A percentile compares a stretch with the other conserved stretches of the same genome.
phyloP scores from a whole-genome alignment of 2,329 filamentous ascomycete genomes.

The Pseudogymnoascus sp. region DNA sequence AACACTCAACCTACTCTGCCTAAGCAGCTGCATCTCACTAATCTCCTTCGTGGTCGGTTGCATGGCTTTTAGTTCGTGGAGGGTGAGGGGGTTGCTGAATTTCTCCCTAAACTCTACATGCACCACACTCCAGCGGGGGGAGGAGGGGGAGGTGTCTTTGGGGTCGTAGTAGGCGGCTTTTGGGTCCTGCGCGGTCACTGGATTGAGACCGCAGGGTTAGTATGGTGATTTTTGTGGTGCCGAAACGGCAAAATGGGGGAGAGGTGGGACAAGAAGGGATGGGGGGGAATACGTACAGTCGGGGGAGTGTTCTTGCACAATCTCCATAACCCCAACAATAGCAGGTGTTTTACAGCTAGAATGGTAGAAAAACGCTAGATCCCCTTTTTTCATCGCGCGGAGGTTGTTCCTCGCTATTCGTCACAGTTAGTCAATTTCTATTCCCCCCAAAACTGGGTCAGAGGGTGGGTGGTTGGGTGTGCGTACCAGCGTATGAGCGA shows the following conservation, averaged over 20 bases:
- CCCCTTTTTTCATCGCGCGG: slow-evolving; percentile 80
- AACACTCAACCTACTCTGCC: slow-evolving; percentile 74
- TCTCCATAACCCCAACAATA: slow-evolving; percentile 80
- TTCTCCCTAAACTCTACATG: slow-evolving; percentile 83
- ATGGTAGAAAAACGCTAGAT: slow-evolving; percentile 95
- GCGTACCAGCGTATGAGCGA: slow-evolving; percentile 38
- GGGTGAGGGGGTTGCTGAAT: slow-evolving; percentile 59
- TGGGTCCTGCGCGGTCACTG: slow-evolving; percentile 62
- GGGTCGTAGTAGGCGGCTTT: slow-evolving; percentile 76
- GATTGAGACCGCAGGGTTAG: background rate
- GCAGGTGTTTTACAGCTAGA: slow-evolving; percentile 86
- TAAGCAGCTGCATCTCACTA: slow-evolving; percentile 73
- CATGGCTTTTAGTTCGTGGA: slow-evolving; percentile 62
- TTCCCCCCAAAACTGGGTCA: too few relatives aligned
- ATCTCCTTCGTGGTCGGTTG: slow-evolving; percentile 35
- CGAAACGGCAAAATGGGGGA: too few relatives aligned
- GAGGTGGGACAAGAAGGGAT: too few relatives aligned
- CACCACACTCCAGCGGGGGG: slow-evolving; percentile 80
- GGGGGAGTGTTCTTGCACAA: slow-evolving; percentile 73
- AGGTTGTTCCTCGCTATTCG: slow-evolving; percentile 73
- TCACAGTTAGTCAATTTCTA: slow-evolving; percentile 15
- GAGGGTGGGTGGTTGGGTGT: too few relatives aligned
- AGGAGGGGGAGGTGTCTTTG: slow-evolving; percentile 52
- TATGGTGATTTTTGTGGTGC: background rate
- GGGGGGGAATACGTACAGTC: slow-evolving; percentile 50